Conservation (phyloP, 2,329 filamentous ascomycete genomes). For the Ascochyta lentis region DNA sequence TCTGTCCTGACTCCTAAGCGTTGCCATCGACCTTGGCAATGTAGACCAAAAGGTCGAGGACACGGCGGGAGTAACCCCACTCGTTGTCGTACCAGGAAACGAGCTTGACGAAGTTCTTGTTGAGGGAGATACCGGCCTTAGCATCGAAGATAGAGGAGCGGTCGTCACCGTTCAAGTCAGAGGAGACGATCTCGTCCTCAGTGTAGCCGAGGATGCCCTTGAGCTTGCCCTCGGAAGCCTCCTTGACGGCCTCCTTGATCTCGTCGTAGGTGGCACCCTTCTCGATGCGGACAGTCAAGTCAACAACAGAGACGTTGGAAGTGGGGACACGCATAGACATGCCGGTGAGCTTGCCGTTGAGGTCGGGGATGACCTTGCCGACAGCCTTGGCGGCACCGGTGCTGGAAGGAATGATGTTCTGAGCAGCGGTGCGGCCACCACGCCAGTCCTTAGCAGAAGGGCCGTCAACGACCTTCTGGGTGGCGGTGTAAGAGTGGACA, state of each 20-base stretch:
- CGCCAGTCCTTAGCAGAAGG: constrained; percentile 99
- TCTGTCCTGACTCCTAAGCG: constrained; percentile 51
- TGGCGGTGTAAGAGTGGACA: constrained; percentile 99
- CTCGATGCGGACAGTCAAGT: constrained; percentile 92
- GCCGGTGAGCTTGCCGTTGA: constrained; percentile 99
- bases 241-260: constrained; percentile 91
- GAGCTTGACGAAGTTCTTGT: constrained; percentile 98
- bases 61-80: constrained; percentile 96
- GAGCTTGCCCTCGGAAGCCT: constrained; percentile 79
- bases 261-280: constrained; percentile 87
- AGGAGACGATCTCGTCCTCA: constrained; percentile 95
- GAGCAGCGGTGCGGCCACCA: constrained; percentile 96
- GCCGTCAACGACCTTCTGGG: constrained; percentile 99
- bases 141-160: constrained; percentile 98
- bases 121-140: constrained; percentile 98
- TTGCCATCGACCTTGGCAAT: constrained; percentile 54
- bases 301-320: constrained; percentile 98
- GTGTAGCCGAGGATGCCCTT: constrained; percentile 95
- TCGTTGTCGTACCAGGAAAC: constrained; percentile 99
- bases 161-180: constrained; percentile 89
- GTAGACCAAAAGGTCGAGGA: constrained; percentile 58
- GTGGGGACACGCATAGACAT: constrained; percentile 99
- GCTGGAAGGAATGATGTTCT: constrained; percentile 99
- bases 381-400: constrained; percentile 99
- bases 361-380: constrained; percentile 97